A percentile compares a stretch with the other conserved stretches of the same genome.
phyloP scores from a whole-genome alignment of 306 rosid genomes.

The Adenanthera pavonina region DNA sequence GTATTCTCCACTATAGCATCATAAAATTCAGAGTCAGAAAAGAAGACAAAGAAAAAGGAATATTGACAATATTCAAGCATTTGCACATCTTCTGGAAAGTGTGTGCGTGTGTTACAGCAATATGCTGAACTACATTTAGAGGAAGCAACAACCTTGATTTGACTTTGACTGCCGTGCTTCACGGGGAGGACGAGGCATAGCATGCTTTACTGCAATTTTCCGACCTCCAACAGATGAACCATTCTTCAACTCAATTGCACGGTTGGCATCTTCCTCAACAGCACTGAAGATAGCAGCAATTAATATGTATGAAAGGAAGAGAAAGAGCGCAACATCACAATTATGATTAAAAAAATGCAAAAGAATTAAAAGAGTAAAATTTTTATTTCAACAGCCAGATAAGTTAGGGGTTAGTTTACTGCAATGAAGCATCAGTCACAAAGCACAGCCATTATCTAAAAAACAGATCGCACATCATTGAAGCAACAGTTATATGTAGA shows the following conservation, averaged over 20 bases:
- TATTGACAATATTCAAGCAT: background rate
- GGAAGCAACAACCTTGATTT: conserved; percentile 63
- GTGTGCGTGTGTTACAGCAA: background rate
- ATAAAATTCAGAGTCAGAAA: conserved; percentile 28
- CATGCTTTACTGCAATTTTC: conserved; percentile 80
- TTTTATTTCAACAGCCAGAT: conserved; percentile 17
- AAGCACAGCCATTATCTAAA: conserved; percentile 5
- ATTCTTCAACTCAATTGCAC: conserved; percentile 81
- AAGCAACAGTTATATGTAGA: conserved; percentile 4
- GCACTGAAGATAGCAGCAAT: conserved; percentile 66
- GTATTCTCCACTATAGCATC: conserved; percentile 41
- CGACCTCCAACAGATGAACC: conserved; percentile 76
- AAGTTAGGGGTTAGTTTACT: conserved; percentile 7
- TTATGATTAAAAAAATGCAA: background rate
- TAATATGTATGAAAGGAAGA: conserved; percentile 8
- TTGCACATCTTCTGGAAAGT: conserved; percentile 32
- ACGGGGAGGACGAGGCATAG: conserved; percentile 82
- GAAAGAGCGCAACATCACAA: conserved; percentile 16
- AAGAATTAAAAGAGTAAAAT: background rate
- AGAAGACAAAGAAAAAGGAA: conserved; percentile 2
- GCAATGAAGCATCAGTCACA: conserved; percentile 1
- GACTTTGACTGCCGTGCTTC: conserved; percentile 70
- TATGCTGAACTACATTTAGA: conserved; percentile 29
- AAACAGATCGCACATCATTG: conserved; percentile 3
- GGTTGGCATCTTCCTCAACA: conserved; percentile 78